Percentiles rank a stretch among this genome's conserved stretches.
These are phyloP conservation scores for Pseudophaeomoniella oleicola DNA, from an alignment of 2,329 filamentous ascomycete species.

Conservation along the genomic window DNA sequence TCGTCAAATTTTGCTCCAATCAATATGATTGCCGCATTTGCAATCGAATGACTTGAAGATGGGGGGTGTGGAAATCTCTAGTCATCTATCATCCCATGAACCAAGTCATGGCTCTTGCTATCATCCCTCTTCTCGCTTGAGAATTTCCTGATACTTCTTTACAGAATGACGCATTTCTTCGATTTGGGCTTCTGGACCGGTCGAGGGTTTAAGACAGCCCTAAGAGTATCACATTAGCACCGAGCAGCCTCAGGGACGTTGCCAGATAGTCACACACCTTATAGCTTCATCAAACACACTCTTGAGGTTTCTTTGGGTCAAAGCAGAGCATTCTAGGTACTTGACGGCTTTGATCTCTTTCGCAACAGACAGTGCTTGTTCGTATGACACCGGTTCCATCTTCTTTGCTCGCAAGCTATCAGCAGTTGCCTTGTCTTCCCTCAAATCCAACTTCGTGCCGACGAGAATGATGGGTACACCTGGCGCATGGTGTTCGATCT, in stretches of 20 bases:
- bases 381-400: conserved; percentile 94
- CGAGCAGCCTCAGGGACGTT: too few species aligned
- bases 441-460: conserved; percentile 89
- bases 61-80: too few species aligned
- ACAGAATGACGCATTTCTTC: not conserved
- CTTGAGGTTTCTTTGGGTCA: conserved; percentile 95
- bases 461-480: conserved; percentile 94
- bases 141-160: too few species aligned
- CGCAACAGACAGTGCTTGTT: conserved; percentile 74
- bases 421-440: conserved; percentile 71
- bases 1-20: too few species aligned
- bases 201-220: not conserved
- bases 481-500: conserved; percentile 93
- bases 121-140: too few species aligned
- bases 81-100: too few species aligned
- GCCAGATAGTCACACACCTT: too few species aligned
- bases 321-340: conserved; percentile 92
- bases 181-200: not conserved
- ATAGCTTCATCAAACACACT: conserved; percentile 98
- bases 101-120: too few species aligned
- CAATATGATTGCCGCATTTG: too few species aligned
- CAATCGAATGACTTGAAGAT: too few species aligned
- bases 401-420: conserved; percentile 77
- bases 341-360: conserved; percentile 95
- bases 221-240: too few species aligned